Evolutionary conservation across 176 grass and related monocot genomes (phyloP).

Genomic region (Musa troglodytarum): DNA sequence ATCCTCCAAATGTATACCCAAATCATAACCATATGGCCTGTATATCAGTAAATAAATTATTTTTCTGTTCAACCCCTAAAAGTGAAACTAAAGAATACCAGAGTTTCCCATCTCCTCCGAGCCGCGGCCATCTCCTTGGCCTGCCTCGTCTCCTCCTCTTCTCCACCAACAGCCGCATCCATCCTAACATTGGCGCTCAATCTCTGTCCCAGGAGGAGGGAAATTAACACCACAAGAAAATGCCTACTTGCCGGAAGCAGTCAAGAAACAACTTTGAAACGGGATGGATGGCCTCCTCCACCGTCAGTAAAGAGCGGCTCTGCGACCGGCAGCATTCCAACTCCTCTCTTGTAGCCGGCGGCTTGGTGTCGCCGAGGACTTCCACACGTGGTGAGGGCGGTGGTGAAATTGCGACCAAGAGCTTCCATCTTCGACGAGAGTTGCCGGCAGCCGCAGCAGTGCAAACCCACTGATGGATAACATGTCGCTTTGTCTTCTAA

Average conservation of each 20-base stretch:
- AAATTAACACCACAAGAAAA: background rate
- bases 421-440: background rate
- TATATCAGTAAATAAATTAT: too few relatives aligned
- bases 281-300: background rate
- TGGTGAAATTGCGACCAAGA: background rate
- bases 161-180: slow-evolving; percentile 46
- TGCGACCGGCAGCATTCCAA: background rate
- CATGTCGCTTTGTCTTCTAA: background rate
- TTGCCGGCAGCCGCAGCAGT: background rate
- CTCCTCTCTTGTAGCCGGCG: background rate
- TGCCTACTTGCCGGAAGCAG: background rate
- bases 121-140: slow-evolving; percentile 83
- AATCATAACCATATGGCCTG: too few relatives aligned
- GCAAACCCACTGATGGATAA: background rate
- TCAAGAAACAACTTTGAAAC: background rate
- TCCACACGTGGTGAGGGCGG: background rate
- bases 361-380: background rate
- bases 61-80: background rate
- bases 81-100: slow-evolving; percentile 31
- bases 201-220: slow-evolving; percentile 23
- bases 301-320: background rate
- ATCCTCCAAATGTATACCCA: too few relatives aligned
- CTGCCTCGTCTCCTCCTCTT: slow-evolving; percentile 72
- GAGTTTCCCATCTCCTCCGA: slow-evolving; percentile 76
- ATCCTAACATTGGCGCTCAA: slow-evolving; percentile 45